These are phyloP conservation scores for Silene coronaria DNA, from an alignment of 179 eudicot genomes.

Conservation along the genomic window DNA sequence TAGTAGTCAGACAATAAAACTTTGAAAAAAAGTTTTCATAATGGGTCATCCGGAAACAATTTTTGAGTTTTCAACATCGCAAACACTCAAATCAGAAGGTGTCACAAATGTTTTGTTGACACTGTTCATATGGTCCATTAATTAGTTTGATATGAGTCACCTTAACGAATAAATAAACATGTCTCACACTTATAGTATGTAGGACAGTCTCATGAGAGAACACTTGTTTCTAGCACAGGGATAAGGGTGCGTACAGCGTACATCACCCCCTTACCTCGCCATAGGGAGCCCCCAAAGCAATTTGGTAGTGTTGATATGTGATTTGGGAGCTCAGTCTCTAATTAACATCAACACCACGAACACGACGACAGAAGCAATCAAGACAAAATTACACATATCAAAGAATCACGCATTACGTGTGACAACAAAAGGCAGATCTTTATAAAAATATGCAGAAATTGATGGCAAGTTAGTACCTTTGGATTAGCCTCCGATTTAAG, in stretches of 20 bases:
- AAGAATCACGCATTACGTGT: neutral
- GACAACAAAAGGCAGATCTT: neutral
- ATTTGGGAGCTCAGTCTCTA: neutral
- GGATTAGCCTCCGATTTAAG: constrained; percentile 82
- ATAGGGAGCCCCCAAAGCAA: neutral
- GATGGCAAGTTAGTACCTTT: constrained; percentile 43
- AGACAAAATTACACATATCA: neutral
- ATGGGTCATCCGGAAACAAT: neutral
- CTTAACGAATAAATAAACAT: neutral
- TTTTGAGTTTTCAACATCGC: neutral
- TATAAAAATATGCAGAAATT: constrained; percentile 4
- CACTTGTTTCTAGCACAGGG: neutral
- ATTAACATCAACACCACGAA: neutral
- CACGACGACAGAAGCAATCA: neutral
- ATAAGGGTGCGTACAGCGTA: neutral
- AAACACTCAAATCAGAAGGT: neutral
- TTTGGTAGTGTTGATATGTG: neutral
- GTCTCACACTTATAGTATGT: neutral
- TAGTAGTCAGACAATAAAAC: neutral
- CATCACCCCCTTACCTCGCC: neutral
- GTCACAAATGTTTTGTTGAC: neutral
- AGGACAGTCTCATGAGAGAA: neutral
- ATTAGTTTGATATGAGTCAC: neutral
- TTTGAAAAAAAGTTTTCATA: neutral
- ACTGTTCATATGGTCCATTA: neutral